Evolutionary conservation across 176 grass and related monocot genomes (phyloP).

Genomic region (Tillandsia fasciculata): DNA sequence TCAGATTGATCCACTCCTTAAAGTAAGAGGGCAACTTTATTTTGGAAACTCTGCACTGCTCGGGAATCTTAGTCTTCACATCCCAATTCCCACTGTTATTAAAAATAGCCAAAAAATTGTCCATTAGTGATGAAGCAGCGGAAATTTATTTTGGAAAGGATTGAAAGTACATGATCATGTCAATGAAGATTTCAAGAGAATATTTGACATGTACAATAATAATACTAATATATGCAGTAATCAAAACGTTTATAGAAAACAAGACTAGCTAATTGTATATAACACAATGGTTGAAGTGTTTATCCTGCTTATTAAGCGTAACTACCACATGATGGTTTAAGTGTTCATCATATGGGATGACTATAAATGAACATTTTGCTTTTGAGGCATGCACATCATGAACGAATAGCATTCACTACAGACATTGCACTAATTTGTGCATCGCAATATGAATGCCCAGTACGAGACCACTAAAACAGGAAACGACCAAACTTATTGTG

Average conservation of each 20-base stretch:
- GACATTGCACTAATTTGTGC: no score
- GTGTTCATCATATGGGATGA: no score
- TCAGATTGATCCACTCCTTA: conserved; percentile 90
- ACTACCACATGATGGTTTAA: no score
- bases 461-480: not conserved
- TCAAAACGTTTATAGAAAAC: no score
- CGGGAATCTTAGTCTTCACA: conserved; percentile 90
- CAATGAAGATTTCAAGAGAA: not conserved
- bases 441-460: not conserved
- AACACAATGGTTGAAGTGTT: no score
- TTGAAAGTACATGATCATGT: not conserved
- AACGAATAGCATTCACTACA: not conserved
- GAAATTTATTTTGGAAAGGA: not conserved
- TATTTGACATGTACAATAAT: not conserved
- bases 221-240: no score
- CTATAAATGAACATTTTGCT: not conserved
- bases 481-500: not conserved
- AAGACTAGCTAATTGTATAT: no score
- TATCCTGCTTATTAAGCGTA: no score
- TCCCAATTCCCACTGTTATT: conserved; percentile 82
- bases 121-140: not conserved
- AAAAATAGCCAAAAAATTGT: conserved; percentile 13
- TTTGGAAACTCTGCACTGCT: conserved; percentile 76
- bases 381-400: not conserved
- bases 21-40: conserved; percentile 71